These are phyloP conservation scores for Artemisia argyi DNA, from an alignment of 129 eudicot genomes.

Conservation along the genomic window DNA sequence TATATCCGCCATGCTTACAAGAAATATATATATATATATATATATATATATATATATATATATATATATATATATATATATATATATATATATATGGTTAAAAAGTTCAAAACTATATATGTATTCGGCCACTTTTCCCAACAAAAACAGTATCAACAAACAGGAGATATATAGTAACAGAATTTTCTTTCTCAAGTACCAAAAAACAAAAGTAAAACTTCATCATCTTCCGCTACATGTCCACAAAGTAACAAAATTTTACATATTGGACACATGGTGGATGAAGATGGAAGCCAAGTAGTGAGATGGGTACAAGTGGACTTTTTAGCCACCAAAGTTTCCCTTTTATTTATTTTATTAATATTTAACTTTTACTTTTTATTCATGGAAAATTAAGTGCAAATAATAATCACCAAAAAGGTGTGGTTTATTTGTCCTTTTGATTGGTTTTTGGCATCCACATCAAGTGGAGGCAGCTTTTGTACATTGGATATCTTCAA, in stretches of 20 bases:
- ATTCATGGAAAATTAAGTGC: conserved; percentile 23
- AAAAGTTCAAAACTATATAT: not conserved
- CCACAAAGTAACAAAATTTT: conserved; percentile 22
- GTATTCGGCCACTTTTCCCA: not conserved
- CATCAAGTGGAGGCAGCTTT: conserved; percentile 28
- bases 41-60: not conserved
- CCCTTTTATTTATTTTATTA: conserved; percentile 23
- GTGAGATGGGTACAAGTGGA: conserved; percentile 31
- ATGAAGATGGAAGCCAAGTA: conserved; percentile 25
- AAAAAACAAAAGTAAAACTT: not conserved
- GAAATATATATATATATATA: not conserved
- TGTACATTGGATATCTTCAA: conserved; percentile 27
- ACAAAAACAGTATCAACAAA: not conserved
- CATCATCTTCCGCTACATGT: not conserved
- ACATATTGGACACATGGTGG: conserved; percentile 27
- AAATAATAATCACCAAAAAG: conserved; percentile 27
- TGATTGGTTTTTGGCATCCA: conserved; percentile 39
- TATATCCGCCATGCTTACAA: not conserved
- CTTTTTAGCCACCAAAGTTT: conserved; percentile 28
- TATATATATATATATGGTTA: not conserved
- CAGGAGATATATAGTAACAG: not conserved
- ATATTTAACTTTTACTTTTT: conserved; percentile 23
- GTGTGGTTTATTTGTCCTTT: conserved; percentile 13
- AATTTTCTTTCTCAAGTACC: not conserved
- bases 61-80: not conserved